These are phyloP conservation scores for Nicotiana tabacum DNA, from an alignment of 257 asterid species.

Conservation along the genomic window DNA sequence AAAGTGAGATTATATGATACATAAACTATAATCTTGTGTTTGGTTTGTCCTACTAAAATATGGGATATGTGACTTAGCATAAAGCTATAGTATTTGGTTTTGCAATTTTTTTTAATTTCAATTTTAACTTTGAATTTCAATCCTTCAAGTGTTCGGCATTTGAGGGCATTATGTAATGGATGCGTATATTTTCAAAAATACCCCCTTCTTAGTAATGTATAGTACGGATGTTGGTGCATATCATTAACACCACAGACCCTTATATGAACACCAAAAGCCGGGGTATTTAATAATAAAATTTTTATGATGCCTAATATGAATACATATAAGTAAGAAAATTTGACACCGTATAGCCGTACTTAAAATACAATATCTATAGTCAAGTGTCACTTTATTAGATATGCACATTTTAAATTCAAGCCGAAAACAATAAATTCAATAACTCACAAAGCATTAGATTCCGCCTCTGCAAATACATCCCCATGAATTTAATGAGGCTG, in stretches of 20 bases:
- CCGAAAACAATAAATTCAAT: too few species aligned
- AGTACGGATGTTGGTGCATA: not conserved
- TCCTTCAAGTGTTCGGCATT: not conserved
- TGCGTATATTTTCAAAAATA: not conserved
- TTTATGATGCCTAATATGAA: not conserved
- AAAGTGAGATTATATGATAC: not conserved
- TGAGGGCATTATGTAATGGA: not conserved
- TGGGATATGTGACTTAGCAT: not conserved
- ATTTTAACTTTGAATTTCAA: not conserved
- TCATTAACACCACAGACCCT: not conserved
- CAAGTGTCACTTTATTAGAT: too few species aligned
- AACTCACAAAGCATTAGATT: too few species aligned
- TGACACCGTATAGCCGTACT: too few species aligned
- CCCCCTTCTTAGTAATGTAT: not conserved
- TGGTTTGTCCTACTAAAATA: not conserved
- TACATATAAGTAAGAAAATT: not conserved
- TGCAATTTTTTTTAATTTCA: not conserved
- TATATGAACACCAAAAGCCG: not conserved
- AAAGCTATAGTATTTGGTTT: not conserved
- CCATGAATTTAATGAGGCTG: too few species aligned
- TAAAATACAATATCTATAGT: not conserved
- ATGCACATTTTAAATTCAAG: too few species aligned
- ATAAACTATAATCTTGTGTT: not conserved
- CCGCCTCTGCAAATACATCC: too few species aligned
- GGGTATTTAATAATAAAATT: not conserved